Evolutionary conservation across 805 yeast species (phyloP).

Genomic region (Starmera caribaea): DNA sequence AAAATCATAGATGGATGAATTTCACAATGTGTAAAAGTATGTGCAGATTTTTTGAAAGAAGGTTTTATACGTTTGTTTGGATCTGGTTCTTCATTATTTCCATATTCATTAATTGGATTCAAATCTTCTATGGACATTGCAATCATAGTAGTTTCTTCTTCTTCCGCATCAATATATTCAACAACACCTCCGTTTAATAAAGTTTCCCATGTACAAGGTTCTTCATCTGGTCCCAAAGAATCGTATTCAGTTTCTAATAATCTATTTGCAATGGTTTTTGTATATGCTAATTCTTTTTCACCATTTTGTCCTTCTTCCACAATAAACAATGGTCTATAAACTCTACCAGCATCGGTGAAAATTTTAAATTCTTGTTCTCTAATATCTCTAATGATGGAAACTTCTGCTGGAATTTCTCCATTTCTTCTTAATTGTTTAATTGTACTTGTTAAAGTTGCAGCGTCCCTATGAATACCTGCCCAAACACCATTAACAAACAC

Average conservation of each 20-base stretch:
- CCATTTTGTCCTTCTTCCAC: constrained; percentile 78
- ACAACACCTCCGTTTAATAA: constrained; percentile 79
- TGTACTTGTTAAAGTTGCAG: constrained; percentile 83
- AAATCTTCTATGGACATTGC: constrained; percentile 99
- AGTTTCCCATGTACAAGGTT: constrained; percentile 72
- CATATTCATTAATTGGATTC: constrained; percentile 46
- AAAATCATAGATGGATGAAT: constrained; percentile 98
- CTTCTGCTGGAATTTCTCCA: constrained; percentile 94
- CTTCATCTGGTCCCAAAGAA: constrained; percentile 40
- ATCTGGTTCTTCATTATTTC: constrained; percentile 28
- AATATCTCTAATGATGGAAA: constrained; percentile 92
- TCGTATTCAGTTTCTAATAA: constrained; percentile 56
- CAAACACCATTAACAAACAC: constrained; percentile 98
- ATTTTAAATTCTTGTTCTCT: constrained; percentile 94
- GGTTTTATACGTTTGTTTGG: constrained; percentile 80
- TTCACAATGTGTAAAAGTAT: constrained; percentile 96
- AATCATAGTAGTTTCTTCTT: constrained; percentile 96
- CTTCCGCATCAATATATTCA: constrained; percentile 97
- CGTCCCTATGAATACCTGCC: constrained; percentile 98
- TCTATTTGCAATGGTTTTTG: constrained; percentile 73
- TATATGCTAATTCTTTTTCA: constrained; percentile 61
- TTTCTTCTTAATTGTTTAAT: constrained; percentile 87
- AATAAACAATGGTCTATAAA: constrained; percentile 89
- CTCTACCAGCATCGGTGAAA: constrained; percentile 98
- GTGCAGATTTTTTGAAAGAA: constrained; percentile 46